phyloP scores from a whole-genome alignment of 2,329 filamentous ascomycete species.

The Nemania sp. region DNA sequence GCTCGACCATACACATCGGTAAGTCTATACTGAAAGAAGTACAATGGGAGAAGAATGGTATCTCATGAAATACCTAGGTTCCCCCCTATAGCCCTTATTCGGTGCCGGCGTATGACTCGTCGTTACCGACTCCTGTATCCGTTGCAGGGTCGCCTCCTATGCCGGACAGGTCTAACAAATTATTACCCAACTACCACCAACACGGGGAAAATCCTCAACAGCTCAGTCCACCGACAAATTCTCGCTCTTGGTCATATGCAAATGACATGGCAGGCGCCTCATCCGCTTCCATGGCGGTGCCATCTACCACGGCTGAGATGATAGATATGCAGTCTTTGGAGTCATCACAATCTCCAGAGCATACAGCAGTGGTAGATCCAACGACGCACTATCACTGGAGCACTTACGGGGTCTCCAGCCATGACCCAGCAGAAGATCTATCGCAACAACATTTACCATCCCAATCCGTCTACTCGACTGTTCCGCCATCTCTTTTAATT shows the following conservation, averaged over 20 bases:
- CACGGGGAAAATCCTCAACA: constrained; percentile 57
- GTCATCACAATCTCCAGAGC: constrained; percentile 48
- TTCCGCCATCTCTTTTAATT: constrained; percentile 45
- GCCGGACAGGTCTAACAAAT: constrained; percentile 57
- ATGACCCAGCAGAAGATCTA: constrained; percentile 48
- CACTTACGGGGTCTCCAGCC: constrained; percentile 53
- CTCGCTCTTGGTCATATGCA: constrained; percentile 61
- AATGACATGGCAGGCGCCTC: constrained; percentile 53
- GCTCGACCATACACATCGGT: constrained; percentile 47
- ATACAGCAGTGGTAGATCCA: constrained; percentile 50
- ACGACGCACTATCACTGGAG: constrained; percentile 53
- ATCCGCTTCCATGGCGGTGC: constrained; percentile 58
- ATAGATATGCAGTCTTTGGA: constrained; percentile 56
- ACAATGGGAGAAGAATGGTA: constrained; percentile 8
- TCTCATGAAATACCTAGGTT: constrained; percentile 28
- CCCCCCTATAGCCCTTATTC: constrained; percentile 54
- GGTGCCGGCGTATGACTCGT: constrained; percentile 55
- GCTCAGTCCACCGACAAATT: constrained; percentile 61
- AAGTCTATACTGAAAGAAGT: constrained; percentile 36
- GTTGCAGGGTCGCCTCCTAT: constrained; percentile 61
- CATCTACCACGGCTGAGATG: constrained; percentile 54
- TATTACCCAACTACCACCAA: constrained; percentile 56
- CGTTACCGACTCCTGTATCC: constrained; percentile 65
- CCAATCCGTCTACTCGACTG: constrained; percentile 41
- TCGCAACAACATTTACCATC: constrained; percentile 47